These are phyloP conservation scores for Tetrastigma voinierianum DNA, from an alignment of 164 flowering plant genomes.

Conservation along the genomic window DNA sequence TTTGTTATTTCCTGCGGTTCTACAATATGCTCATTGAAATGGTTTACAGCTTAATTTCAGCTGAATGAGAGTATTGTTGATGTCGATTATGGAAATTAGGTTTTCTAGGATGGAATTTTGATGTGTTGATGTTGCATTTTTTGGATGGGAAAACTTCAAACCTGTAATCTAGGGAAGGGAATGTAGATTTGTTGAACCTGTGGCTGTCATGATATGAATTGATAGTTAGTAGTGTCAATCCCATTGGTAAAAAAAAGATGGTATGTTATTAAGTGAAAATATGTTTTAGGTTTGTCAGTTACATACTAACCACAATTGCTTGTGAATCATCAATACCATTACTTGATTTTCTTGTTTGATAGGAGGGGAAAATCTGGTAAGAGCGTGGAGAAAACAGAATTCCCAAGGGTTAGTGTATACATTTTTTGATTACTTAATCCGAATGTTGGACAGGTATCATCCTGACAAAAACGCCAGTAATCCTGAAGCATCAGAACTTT, in stretches of 20 bases:
- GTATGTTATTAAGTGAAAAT: too few relatives aligned
- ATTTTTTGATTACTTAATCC: not conserved
- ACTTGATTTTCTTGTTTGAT: too few relatives aligned
- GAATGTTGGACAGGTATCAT: constrained; percentile 59
- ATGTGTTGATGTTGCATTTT: not conserved
- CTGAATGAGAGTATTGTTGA: not conserved
- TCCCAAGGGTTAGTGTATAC: too few relatives aligned
- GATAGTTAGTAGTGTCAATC: too few relatives aligned
- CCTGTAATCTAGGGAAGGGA: not conserved
- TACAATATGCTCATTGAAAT: not conserved
- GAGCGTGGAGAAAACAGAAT: too few relatives aligned
- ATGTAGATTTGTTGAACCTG: not conserved
- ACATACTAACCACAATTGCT: too few relatives aligned
- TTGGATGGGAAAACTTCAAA: not conserved
- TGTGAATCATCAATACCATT: too few relatives aligned
- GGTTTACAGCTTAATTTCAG: not conserved
- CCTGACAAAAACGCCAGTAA: constrained; percentile 80
- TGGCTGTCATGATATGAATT: not conserved
- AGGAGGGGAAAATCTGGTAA: too few relatives aligned
- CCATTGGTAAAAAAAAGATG: too few relatives aligned
- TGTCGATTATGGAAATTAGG: not conserved
- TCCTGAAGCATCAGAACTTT: constrained; percentile 79
- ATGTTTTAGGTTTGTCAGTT: too few relatives aligned
- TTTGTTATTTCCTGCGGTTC: not conserved
- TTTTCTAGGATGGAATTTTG: not conserved